phyloP scores from a whole-genome alignment of 1,139 yeast genomes.

The Kazachstania sp. region DNA sequence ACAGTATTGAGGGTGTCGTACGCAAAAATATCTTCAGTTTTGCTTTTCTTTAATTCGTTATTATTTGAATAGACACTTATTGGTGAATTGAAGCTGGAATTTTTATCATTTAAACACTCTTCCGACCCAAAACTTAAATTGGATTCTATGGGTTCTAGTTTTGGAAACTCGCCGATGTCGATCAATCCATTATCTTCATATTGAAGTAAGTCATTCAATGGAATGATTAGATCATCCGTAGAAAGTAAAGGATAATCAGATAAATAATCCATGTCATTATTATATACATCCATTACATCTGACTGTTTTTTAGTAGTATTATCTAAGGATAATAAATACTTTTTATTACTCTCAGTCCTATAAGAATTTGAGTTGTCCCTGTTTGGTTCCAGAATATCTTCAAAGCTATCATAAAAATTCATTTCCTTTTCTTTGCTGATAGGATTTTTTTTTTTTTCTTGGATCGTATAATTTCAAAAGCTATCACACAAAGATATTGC shows the following conservation, averaged over 20 bases:
- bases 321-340: background rate
- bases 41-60: background rate
- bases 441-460: no score
- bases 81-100: background rate
- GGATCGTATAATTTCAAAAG: no score
- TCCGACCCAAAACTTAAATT: background rate
- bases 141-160: background rate
- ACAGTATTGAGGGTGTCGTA: background rate
- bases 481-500: no score
- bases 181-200: background rate
- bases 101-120: background rate
- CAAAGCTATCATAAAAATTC: background rate
- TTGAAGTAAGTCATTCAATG: background rate
- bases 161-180: background rate
- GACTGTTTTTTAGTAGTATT: background rate
- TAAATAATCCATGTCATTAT: background rate
- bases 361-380: background rate
- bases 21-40: background rate
- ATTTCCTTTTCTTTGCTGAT: background rate
- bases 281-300: background rate
- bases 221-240: background rate
- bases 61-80: background rate
- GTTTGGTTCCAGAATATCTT: background rate
- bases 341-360: background rate
- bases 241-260: background rate